A percentile compares a stretch with the other conserved stretches of the same genome.
These are phyloP conservation scores for Perkinsus olseni DNA, from an alignment of 169 alveolate species.

Conservation along the genomic window DNA sequence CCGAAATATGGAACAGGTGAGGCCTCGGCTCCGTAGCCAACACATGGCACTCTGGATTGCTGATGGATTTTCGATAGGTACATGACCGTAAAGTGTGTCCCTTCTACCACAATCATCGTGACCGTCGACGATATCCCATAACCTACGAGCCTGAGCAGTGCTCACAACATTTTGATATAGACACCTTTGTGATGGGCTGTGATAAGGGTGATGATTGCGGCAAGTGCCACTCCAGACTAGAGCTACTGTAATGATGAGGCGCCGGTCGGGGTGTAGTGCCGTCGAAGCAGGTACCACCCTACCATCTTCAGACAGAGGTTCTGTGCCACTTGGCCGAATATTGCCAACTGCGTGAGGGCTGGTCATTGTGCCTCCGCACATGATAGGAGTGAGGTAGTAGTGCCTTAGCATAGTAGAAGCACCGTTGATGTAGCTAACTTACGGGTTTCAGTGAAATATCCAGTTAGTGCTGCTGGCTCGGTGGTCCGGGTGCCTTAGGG, in stretches of 20 bases:
- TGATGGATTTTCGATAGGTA: no score
- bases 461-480: no score
- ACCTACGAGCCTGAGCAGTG: constrained; percentile 35
- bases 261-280: neutral
- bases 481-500: no score
- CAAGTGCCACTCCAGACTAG: constrained; percentile 33
- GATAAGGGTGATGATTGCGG: constrained; percentile 32
- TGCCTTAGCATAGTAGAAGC: neutral
- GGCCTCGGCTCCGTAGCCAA: no score
- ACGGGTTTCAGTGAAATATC: no score
- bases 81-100: constrained; percentile 35
- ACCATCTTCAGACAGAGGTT: constrained; percentile 37
- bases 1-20: no score
- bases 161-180: constrained; percentile 33
- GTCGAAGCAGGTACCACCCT: constrained; percentile 14
- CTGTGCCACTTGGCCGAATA: constrained; percentile 38
- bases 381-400: neutral
- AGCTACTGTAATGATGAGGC: constrained; percentile 8
- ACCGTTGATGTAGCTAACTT: no score
- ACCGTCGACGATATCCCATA: constrained; percentile 26
- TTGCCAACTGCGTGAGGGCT: neutral
- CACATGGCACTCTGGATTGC: no score
- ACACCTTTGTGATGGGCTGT: constrained; percentile 16
- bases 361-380: neutral
- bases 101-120: constrained; percentile 31